Conservation (phyloP, 164 flowering plant species). For the Annona cherimola region DNA sequence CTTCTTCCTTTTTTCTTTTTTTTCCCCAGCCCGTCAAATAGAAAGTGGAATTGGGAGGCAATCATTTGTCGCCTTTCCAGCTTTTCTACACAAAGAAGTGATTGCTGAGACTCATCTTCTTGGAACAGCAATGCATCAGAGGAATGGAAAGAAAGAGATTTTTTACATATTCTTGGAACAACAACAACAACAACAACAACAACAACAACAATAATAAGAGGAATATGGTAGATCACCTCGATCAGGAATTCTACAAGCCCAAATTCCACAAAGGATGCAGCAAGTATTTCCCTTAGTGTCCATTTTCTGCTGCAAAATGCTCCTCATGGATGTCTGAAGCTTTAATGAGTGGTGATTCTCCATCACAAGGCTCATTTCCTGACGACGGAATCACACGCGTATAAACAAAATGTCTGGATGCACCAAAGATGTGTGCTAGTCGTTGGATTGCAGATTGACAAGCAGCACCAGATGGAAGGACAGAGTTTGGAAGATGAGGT, state of each 20-base stretch:
- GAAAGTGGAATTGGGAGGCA: no score
- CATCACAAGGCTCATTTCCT: constrained; percentile 12
- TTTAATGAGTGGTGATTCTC: background rate
- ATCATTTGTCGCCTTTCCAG: no score
- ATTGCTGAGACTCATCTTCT: background rate
- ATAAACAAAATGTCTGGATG: constrained; percentile 41
- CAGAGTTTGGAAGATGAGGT: constrained; percentile 64
- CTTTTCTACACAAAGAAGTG: no score
- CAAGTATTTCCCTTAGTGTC: background rate
- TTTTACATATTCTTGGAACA: background rate
- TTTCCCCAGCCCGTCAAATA: no score
- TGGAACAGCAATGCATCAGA: background rate
- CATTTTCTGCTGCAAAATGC: constrained; percentile 11
- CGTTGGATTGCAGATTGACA: constrained; percentile 39
- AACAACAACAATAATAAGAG: no score
- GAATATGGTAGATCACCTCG: constrained; percentile 1
- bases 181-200: no score
- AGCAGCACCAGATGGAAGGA: constrained; percentile 34
- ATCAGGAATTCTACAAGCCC: background rate
- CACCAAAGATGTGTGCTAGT: constrained; percentile 53
- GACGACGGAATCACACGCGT: constrained; percentile 31
- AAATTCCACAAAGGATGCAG: background rate
- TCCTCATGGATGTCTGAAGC: constrained; percentile 1
- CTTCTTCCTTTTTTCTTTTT: no score
- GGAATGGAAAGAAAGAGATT: background rate